Conservation (phyloP, 2,329 filamentous ascomycete genomes). For the Chalaropsis ovoidea region DNA sequence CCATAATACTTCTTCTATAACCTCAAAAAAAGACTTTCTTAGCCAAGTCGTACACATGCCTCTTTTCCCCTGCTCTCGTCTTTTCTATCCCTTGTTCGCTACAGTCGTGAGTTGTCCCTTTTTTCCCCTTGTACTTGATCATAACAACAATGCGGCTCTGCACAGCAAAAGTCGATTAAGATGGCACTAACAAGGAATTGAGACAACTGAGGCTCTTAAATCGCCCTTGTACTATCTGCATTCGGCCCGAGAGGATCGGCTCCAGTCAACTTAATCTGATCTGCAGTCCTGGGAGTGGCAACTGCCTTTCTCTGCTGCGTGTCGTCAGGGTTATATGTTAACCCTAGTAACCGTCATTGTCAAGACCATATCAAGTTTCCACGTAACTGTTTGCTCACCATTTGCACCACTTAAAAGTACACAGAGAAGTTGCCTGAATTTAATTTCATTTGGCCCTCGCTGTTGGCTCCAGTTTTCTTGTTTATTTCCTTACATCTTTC, state of each 20-base stretch:
- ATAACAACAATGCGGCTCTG: background rate
- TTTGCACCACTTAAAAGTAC: background rate
- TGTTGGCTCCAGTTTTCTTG: background rate
- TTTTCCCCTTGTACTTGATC: background rate
- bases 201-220: conserved; percentile 19
- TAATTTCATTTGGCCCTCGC: background rate
- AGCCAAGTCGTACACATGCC: background rate
- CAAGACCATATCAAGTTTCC: background rate
- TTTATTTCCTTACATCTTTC: background rate
- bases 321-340: background rate
- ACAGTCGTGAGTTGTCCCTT: background rate
- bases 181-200: background rate
- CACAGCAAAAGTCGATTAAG: background rate
- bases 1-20: background rate
- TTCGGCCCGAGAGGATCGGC: conserved; percentile 21
- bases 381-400: background rate
- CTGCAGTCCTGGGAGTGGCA: conserved; percentile 1
- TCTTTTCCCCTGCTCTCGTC: background rate
- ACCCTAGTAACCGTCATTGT: background rate
- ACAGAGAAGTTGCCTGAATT: background rate
- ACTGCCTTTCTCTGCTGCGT: background rate
- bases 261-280: conserved; percentile 11
- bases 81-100: background rate
- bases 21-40: too few relatives aligned
- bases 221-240: conserved; percentile 14